Base-by-base conservation (phyloP, 2,329 filamentous ascomycete species). In the Mycosphaerella sp. region DNA sequence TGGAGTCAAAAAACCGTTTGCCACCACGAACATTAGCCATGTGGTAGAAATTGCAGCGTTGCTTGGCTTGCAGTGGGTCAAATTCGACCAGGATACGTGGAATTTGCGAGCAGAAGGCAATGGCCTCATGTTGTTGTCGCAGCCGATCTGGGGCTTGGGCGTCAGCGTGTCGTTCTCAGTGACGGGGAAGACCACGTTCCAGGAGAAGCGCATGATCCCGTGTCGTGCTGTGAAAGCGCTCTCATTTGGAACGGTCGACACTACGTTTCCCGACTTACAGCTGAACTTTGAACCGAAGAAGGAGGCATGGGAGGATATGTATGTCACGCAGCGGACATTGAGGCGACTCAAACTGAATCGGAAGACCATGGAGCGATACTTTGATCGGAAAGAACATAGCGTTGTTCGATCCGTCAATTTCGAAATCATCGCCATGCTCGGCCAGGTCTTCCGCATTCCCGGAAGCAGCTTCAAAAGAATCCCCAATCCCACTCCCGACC, bases 351-450 rank as follows among this genome's bases (percentile, higher is more conserved):
- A 50, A 41, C 14, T 40, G 23, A 29, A 47, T 53, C 36, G 54
- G 4, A 49, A 38, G 17, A 45, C 50, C 7, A 50, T 53, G 36
- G 51, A 56, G 36, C 31, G 40, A 5, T 53, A 44, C 17, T 50
- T 53, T n/a, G 17, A 41, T 10, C 38, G 46, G 17, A 51, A 53
- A 31, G 38, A 51, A 32, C 44, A 48, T 3, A 40, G 41, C n/a
- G 32, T 48, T 6, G 21, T 55, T 7, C 53, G 53, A 40, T 55
- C 52, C 31, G 51, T 53, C 17, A 50, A 42, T 10, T 57, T 57
- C 39, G 55, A 54, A 32, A 42, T 57, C 42, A 57, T 57, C 31
- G 55, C 55, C 21, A 57, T 57, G 55, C 39, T 57, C 10, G 48
- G 55, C 9, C 17, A 51, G 17, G 44, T 48, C 31, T 48, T 54